These are phyloP conservation scores for Acer yangbiense DNA, from an alignment of 345 rosid species.

Conservation along the genomic window DNA sequence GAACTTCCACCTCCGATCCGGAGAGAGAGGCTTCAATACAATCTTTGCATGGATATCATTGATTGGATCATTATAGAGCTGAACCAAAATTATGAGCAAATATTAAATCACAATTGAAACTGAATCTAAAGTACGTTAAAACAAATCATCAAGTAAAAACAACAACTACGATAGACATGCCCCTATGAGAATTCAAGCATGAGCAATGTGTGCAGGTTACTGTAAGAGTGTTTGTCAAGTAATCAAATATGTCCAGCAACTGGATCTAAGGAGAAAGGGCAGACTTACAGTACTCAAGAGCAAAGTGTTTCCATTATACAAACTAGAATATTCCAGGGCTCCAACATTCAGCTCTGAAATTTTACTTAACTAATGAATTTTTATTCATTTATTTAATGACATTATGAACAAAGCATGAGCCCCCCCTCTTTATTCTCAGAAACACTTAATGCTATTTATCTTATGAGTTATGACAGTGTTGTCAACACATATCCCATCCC, in stretches of 20 bases:
- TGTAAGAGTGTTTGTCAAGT: background rate
- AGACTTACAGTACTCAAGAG: background rate
- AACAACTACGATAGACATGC: background rate
- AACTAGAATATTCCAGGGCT: background rate
- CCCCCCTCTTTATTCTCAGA: background rate
- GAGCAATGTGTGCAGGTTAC: background rate
- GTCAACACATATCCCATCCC: background rate
- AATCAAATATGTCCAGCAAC: background rate
- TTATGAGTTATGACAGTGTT: background rate
- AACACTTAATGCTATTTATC: background rate
- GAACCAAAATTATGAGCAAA: conserved; percentile 25
- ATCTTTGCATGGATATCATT: conserved; percentile 86
- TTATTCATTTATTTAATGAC: background rate
- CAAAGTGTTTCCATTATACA: background rate
- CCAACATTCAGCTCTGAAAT: background rate
- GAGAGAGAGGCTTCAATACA: conserved; percentile 77
- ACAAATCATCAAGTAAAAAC: background rate
- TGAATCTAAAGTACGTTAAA: background rate
- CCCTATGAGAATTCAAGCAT: background rate
- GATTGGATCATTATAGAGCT: conserved; percentile 81
- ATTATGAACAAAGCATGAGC: background rate
- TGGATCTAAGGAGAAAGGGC: background rate
- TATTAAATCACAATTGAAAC: conserved; percentile 15
- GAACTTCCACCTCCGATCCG: conserved; percentile 80
- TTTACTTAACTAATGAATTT: background rate